Conservation (phyloP, 2,329 filamentous ascomycete species). For the Verruconis gallopava region DNA sequence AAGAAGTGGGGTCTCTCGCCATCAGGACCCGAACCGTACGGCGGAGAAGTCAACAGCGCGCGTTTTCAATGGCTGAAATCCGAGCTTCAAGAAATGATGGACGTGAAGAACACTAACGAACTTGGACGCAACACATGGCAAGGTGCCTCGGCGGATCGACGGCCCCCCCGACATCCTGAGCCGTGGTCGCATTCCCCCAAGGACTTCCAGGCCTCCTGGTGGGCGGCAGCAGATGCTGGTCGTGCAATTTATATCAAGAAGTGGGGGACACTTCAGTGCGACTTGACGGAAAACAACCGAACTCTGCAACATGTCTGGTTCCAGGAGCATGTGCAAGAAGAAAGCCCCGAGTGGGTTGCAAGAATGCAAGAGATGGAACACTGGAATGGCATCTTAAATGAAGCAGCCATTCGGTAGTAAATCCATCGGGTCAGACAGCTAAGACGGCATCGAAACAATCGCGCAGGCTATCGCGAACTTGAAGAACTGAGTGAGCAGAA, state of each 20-base stretch:
- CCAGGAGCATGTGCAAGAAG: slow-evolving; percentile 8
- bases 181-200: slow-evolving; percentile 11
- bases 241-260: slow-evolving; percentile 12
- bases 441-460: too few species aligned
- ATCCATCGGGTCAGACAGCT: slow-evolving; percentile 1
- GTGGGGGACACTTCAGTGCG: slow-evolving; percentile 12
- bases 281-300: slow-evolving; percentile 3
- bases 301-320: slow-evolving; percentile 11
- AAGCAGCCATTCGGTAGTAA: slow-evolving; percentile 4
- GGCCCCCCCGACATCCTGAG: slow-evolving; percentile 7
- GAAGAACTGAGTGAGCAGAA: too few species aligned
- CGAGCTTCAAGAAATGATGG: slow-evolving; percentile 10
- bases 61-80: slow-evolving; percentile 9
- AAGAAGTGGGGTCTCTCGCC: slow-evolving; percentile 8
- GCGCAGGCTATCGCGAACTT: too few species aligned
- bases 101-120: slow-evolving; percentile 8
- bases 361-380: slow-evolving; percentile 6
- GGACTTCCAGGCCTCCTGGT: slow-evolving; percentile 12
- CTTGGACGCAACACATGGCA: slow-evolving; percentile 12
- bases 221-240: slow-evolving; percentile 11
- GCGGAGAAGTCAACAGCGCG: slow-evolving; percentile 3
- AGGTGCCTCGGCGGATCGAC: background rate
- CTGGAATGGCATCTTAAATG: slow-evolving; percentile 5
- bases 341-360: background rate
- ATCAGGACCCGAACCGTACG: slow-evolving; percentile 1